Percentiles rank a stretch among this genome's conserved stretches.
phyloP scores from a whole-genome alignment of 148 eudicot genomes.

The Tetragonia tetragonoides region DNA sequence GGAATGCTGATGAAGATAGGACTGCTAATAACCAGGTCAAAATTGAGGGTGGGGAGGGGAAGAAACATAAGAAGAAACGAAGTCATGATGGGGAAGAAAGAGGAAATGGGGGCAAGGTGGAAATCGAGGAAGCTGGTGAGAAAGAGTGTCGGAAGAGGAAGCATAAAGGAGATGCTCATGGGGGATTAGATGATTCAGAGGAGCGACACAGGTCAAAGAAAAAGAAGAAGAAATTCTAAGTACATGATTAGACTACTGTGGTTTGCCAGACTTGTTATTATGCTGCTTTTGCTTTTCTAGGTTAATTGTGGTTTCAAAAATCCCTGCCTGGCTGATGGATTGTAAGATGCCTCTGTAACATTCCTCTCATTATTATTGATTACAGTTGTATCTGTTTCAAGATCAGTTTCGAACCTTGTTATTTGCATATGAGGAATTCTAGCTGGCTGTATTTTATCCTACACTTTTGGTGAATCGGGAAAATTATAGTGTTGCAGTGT shows the following conservation, averaged over 20 bases:
- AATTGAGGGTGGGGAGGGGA: background rate
- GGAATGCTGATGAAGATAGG: background rate
- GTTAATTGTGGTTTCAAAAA: background rate
- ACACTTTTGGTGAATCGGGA: background rate
- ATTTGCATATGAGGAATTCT: background rate
- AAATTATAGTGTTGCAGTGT: background rate
- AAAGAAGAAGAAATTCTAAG: conserved; percentile 33
- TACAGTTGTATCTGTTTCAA: background rate
- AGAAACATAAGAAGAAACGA: conserved; percentile 24
- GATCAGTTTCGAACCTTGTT: background rate
- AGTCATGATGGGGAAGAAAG: background rate
- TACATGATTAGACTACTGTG: conserved; percentile 9
- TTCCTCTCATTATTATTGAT: background rate
- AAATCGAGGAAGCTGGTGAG: conserved; percentile 19
- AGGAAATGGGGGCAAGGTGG: conserved; percentile 14
- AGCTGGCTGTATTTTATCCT: background rate
- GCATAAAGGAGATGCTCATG: conserved; percentile 27
- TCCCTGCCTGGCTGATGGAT: background rate
- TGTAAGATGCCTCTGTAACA: background rate
- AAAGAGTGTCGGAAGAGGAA: conserved; percentile 40
- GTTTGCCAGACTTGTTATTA: background rate
- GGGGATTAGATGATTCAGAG: conserved; percentile 22
- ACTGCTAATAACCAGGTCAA: background rate
- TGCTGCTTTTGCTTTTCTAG: background rate
- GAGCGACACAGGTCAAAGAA: conserved; percentile 33